phyloP scores from a whole-genome alignment of 352 stramenopile genomes.

The Blastocystis sp. region DNA sequence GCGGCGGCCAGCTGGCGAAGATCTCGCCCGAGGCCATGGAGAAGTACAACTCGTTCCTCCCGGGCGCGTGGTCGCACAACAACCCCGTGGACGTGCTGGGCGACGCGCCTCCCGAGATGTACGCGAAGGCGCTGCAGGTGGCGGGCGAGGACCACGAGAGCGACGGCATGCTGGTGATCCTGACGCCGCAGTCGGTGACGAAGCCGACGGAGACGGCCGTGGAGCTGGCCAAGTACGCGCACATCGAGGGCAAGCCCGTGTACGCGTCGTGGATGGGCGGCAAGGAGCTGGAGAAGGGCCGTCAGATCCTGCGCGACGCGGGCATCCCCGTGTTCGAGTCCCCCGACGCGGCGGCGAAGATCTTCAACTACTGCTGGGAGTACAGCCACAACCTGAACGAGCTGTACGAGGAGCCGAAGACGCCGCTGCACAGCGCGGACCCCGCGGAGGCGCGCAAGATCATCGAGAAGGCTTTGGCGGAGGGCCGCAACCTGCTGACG shows the following conservation, averaged over 20 bases:
- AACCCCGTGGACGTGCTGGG: slow-evolving; percentile 74
- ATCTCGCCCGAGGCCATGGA: slow-evolving; percentile 72
- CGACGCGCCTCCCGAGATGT: slow-evolving; percentile 72
- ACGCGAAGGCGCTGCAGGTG: slow-evolving; percentile 72
- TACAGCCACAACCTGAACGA: slow-evolving; percentile 31
- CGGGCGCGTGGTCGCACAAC: slow-evolving; percentile 71
- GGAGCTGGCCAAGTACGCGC: slow-evolving; percentile 72
- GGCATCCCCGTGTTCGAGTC: slow-evolving; percentile 10
- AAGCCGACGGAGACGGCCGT: slow-evolving; percentile 73
- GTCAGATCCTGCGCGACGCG: slow-evolving; percentile 72
- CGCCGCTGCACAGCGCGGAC: slow-evolving; percentile 39
- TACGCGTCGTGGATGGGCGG: slow-evolving; percentile 74
- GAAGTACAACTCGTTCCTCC: slow-evolving; percentile 72
- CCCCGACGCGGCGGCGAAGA: slow-evolving; percentile 71
- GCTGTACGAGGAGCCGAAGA: background rate
- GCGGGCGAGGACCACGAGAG: slow-evolving; percentile 71
- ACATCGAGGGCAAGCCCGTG: slow-evolving; percentile 73
- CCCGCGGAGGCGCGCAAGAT: background rate
- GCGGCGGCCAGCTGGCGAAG: background rate
- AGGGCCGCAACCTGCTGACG: background rate
- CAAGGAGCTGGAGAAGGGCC: slow-evolving; percentile 71
- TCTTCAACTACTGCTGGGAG: slow-evolving; percentile 67
- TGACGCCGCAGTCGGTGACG: slow-evolving; percentile 74
- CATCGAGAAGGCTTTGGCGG: too few relatives aligned
- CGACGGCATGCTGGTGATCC: slow-evolving; percentile 73